Percentiles rank a stretch among this genome's conserved stretches.
Evolutionary conservation across 225 moss, liverwort and hornwort species (phyloP).

Genomic region (Polytrichum formosum): DNA sequence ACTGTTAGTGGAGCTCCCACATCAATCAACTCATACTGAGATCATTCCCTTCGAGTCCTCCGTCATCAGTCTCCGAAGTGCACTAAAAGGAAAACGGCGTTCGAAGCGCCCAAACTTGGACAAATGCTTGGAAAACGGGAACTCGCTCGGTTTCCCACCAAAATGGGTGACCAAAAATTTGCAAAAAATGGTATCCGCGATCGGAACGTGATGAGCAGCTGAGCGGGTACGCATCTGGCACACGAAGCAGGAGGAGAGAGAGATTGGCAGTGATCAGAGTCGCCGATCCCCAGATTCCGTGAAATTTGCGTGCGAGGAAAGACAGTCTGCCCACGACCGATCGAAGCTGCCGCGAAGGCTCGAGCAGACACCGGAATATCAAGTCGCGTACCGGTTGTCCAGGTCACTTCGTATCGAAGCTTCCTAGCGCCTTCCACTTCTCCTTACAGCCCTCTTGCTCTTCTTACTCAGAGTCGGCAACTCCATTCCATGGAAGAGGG

Average conservation of each 20-base stretch:
- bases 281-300: conserved; percentile 8
- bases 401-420: too few species aligned
- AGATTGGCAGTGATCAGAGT: background rate
- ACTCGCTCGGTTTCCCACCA: conserved; percentile 3
- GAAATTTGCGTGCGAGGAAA: background rate
- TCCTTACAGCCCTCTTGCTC: too few species aligned
- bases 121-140: background rate
- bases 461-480: too few species aligned
- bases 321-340: conserved; percentile 4
- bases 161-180: background rate
- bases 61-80: too few species aligned
- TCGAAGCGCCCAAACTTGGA: background rate
- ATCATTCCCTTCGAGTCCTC: too few species aligned
- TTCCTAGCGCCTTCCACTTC: too few species aligned
- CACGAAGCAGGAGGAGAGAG: background rate
- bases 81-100: background rate
- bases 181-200: background rate
- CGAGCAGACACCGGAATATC: too few species aligned
- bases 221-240: background rate
- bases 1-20: too few species aligned
- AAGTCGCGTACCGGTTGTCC: too few species aligned
- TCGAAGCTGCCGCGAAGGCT: too few species aligned
- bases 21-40: too few species aligned
- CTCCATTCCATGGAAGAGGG: too few species aligned
- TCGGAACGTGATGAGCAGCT: background rate